Conservation (phyloP, 257 asterid genomes). For the Lithospermum erythrorhizon region DNA sequence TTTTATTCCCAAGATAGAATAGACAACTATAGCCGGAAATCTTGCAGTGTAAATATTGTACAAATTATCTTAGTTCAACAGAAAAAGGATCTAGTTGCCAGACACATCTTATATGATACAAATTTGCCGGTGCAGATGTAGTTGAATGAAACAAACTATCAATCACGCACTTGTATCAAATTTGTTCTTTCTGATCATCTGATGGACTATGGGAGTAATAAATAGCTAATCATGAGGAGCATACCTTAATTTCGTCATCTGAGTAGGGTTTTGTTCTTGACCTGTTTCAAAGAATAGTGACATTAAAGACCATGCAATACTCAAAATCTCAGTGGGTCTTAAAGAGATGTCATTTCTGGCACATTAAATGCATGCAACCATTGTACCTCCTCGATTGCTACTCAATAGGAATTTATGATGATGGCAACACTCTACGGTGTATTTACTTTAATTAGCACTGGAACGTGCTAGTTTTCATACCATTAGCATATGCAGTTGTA, state of each 20-base stretch:
- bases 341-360: background rate
- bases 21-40: background rate
- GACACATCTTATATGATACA: too few species aligned
- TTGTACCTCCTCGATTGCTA: background rate
- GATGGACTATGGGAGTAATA: background rate
- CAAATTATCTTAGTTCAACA: too few species aligned
- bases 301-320: background rate
- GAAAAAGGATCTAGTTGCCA: too few species aligned
- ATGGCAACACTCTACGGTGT: background rate
- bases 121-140: too few species aligned
- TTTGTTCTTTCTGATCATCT: background rate
- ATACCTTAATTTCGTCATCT: constrained; percentile 86
- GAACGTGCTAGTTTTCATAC: background rate
- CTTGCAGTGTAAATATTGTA: too few species aligned
- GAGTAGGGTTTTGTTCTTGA: constrained; percentile 67
- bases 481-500: background rate
- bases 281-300: constrained; percentile 31
- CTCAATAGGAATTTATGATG: background rate
- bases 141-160: background rate
- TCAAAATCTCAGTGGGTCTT: too few species aligned
- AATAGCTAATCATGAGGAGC: constrained; percentile 7
- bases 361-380: too few species aligned
- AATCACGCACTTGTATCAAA: background rate
- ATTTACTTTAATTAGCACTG: background rate
- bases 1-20: background rate